Evolutionary conservation across 169 alveolate species (phyloP).

Genomic region (Plasmodium gonderi): DNA sequence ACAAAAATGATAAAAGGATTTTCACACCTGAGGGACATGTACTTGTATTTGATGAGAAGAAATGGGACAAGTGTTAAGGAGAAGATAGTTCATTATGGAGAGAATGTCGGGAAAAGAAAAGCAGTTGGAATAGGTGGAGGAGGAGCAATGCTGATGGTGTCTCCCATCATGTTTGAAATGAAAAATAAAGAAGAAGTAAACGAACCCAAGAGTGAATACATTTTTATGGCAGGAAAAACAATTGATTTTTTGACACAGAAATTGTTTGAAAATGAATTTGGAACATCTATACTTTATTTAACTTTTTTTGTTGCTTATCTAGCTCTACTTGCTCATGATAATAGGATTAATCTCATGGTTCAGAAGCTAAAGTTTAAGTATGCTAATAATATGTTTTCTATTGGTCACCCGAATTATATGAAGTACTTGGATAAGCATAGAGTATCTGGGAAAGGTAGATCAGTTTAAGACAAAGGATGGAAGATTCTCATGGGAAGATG

Average conservation of each 20-base stretch:
- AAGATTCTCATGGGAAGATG: no score
- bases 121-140: conserved; percentile 1
- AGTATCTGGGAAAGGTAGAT: not conserved
- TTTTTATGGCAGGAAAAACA: conserved; percentile 65
- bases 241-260: conserved; percentile 66
- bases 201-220: conserved; percentile 48
- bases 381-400: conserved; percentile 35
- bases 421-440: not conserved
- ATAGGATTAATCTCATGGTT: conserved; percentile 40
- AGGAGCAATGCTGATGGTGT: conserved; percentile 21
- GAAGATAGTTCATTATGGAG: not conserved
- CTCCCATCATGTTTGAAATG: conserved; percentile 52
- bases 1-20: not conserved
- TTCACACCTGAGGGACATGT: not conserved
- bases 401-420: conserved; percentile 68
- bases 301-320: conserved; percentile 67
- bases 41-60: not conserved
- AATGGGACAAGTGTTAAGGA: not conserved
- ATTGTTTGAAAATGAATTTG: conserved; percentile 68
- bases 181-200: conserved; percentile 70
- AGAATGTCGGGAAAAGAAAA: not conserved
- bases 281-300: conserved; percentile 52
- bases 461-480: not conserved
- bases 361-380: conserved; percentile 48
- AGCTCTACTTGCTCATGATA: conserved; percentile 59